Evolutionary conservation across 148 eudicot species (phyloP).

Genomic region (Vaccinium corymbosum): DNA sequence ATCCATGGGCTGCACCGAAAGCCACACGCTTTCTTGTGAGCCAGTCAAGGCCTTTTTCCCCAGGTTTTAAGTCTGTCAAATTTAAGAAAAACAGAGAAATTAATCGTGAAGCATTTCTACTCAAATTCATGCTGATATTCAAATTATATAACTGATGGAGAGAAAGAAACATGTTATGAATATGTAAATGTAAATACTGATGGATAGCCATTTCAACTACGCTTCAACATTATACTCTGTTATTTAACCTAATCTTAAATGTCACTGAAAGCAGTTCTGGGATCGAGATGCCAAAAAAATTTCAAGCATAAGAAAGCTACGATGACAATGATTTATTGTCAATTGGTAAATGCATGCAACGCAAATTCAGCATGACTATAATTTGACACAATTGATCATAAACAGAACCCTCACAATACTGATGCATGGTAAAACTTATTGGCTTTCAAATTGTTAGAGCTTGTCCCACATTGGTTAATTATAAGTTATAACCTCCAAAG

Average conservation of each 20-base stretch:
- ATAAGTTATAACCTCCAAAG: too few species aligned
- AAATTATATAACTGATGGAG: background rate
- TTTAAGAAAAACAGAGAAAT: background rate
- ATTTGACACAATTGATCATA: background rate
- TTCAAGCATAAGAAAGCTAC: background rate
- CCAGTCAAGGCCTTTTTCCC: constrained; percentile 93
- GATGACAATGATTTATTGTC: background rate
- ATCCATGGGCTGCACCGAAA: constrained; percentile 83
- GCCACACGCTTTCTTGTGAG: constrained; percentile 68
- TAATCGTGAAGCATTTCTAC: background rate
- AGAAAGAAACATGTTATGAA: background rate
- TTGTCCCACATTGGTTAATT: too few species aligned
- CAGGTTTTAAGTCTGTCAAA: constrained; percentile 62
- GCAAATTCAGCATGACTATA: background rate
- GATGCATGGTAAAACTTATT: too few species aligned
- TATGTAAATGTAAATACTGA: background rate
- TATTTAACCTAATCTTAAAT: constrained; percentile 1
- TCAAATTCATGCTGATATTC: background rate
- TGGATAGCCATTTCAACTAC: background rate
- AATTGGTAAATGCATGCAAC: background rate
- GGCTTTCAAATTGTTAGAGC: too few species aligned
- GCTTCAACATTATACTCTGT: background rate
- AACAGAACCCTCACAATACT: too few species aligned
- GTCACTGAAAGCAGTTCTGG: constrained; percentile 6
- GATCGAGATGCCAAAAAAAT: background rate